Conservation (phyloP, 768 basidiomycete species). For the Boletus reticuloceps region DNA sequence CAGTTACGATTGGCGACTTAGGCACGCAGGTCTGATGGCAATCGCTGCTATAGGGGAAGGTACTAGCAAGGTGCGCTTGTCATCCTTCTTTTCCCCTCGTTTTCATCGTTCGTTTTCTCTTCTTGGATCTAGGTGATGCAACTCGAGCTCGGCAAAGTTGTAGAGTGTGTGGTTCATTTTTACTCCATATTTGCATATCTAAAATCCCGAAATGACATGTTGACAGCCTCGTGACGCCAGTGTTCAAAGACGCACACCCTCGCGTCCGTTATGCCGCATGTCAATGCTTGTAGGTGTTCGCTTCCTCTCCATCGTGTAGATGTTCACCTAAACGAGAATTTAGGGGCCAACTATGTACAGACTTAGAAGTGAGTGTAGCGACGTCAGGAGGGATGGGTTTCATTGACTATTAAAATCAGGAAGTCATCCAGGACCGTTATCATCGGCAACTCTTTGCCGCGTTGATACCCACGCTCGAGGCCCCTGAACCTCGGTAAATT, state of each 20-base stretch:
- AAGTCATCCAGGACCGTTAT: conserved; percentile 71
- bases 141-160: conserved; percentile 77
- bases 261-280: conserved; percentile 74
- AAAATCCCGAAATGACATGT: background rate
- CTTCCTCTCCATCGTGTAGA: background rate
- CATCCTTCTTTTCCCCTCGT: background rate
- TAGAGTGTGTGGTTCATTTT: conserved; percentile 53
- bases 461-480: conserved; percentile 71
- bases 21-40: conserved; percentile 86
- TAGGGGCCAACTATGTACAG: conserved; percentile 87
- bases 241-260: conserved; percentile 79
- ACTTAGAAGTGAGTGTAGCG: conserved; percentile 61
- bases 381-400: background rate
- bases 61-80: conserved; percentile 55
- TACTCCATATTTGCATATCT: background rate
- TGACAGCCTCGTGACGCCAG: conserved; percentile 65
- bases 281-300: conserved; percentile 68
- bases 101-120: background rate
- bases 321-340: background rate
- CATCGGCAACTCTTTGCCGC: conserved; percentile 67
- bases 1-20: conserved; percentile 78
- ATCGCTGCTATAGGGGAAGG: conserved; percentile 86
- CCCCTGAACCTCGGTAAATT: conserved; percentile 65
- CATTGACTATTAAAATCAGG: conserved; percentile 36
- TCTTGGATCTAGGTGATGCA: conserved; percentile 57